Percentiles rank a stretch among this genome's conserved stretches.
Conservation (phyloP, 1,284 basidiomycete species). For the Pseudozyma tsukubaensis region DNA sequence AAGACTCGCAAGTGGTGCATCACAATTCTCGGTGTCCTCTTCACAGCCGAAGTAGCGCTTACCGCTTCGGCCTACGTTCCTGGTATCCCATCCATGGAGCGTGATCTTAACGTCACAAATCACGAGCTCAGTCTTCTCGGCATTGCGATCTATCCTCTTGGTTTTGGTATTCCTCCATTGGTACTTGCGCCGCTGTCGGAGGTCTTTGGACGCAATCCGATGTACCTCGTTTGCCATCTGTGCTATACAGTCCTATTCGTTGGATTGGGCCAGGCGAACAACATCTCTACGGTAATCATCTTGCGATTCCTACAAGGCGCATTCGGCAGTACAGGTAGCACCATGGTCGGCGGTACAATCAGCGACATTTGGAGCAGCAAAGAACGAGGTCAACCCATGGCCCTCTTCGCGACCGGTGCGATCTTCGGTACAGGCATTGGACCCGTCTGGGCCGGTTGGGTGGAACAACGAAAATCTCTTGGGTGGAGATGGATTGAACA, state of each 20-base stretch:
- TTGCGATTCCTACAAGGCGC: slow-evolving; percentile 78
- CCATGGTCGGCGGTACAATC: slow-evolving; percentile 82
- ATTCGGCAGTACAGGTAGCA: slow-evolving; percentile 76
- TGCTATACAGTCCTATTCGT: slow-evolving; percentile 70
- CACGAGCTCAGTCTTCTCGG: slow-evolving; percentile 75
- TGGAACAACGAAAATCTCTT: slow-evolving; percentile 75
- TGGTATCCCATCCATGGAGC: slow-evolving; percentile 75
- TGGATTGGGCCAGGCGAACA: slow-evolving; percentile 71
- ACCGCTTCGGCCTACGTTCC: slow-evolving; percentile 73
- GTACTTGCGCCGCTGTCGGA: slow-evolving; percentile 77
- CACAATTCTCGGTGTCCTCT: slow-evolving; percentile 74
- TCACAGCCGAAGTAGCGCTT: slow-evolving; percentile 72
- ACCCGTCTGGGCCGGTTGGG: slow-evolving; percentile 77
- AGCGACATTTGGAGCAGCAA: slow-evolving; percentile 68
- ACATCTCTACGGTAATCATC: slow-evolving; percentile 78
- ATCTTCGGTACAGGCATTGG: slow-evolving; percentile 77
- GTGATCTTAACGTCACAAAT: slow-evolving; percentile 76
- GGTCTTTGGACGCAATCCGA: slow-evolving; percentile 79
- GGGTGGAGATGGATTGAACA: slow-evolving; percentile 86
- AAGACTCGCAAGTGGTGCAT: slow-evolving; percentile 74
- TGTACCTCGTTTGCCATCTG: slow-evolving; percentile 76
- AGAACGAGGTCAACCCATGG: slow-evolving; percentile 77
- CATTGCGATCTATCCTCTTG: slow-evolving; percentile 72
- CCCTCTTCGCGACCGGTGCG: slow-evolving; percentile 50
- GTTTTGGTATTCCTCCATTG: slow-evolving; percentile 79